Evolutionary conservation across 2,329 filamentous ascomycete species (phyloP).

Genomic region (Myriosclerotinia duriaeana): DNA sequence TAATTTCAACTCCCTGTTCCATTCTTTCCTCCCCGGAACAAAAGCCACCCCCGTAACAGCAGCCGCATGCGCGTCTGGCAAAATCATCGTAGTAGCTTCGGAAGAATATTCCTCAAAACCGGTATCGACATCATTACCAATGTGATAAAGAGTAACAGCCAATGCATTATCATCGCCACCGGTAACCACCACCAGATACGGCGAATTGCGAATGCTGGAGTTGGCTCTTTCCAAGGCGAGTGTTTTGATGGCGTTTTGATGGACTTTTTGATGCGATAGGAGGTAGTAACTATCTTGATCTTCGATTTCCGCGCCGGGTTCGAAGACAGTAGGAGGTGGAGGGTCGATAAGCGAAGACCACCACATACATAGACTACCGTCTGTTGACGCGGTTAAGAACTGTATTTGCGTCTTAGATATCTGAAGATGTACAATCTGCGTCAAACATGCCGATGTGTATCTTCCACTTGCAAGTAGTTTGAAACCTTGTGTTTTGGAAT

Average conservation of each 20-base stretch:
- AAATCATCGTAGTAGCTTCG: conserved; percentile 34
- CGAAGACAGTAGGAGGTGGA: not conserved
- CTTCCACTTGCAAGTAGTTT: conserved; percentile 51
- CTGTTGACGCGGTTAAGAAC: conserved; percentile 73
- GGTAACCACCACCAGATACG: conserved; percentile 58
- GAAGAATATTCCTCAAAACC: not conserved
- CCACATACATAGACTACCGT: conserved; percentile 72
- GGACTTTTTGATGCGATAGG: conserved; percentile 51
- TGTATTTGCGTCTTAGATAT: conserved; percentile 43
- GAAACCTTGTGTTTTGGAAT: conserved; percentile 46
- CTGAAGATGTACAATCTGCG: conserved; percentile 51
- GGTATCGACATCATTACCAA: not conserved
- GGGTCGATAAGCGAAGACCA: not conserved
- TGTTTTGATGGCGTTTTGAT: conserved; percentile 79
- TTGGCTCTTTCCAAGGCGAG: conserved; percentile 47
- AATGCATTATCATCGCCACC: conserved; percentile 89
- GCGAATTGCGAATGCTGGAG: conserved; percentile 30
- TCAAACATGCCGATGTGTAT: conserved; percentile 75
- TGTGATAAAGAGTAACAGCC: conserved; percentile 52
- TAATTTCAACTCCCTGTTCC: conserved; percentile 8
- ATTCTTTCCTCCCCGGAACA: conserved; percentile 29
- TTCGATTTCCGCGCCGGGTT: not conserved
- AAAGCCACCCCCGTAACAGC: conserved; percentile 61
- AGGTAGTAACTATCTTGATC: not conserved
- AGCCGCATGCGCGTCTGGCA: conserved; percentile 66